Percentiles rank a stretch among this genome's conserved stretches.
Conservation (phyloP, 140 eudicot genomes). For the Bidens hawaiensis region DNA sequence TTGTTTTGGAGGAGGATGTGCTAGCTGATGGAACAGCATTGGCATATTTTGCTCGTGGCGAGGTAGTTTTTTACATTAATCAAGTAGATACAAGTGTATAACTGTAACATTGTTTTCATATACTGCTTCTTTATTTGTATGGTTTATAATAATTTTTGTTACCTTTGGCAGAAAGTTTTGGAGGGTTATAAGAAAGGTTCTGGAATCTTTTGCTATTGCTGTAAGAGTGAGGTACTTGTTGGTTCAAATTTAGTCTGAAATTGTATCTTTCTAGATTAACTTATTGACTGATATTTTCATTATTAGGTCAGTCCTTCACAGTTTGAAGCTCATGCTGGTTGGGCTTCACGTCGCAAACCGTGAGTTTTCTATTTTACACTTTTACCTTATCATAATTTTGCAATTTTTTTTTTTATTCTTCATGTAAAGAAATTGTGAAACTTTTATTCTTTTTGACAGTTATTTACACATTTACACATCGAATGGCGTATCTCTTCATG, state of each 20-base stretch:
- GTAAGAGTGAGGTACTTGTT: slow-evolving; percentile 56
- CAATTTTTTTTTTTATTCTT: neutral
- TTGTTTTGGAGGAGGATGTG: slow-evolving; percentile 57
- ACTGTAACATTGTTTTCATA: neutral
- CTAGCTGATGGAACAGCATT: slow-evolving; percentile 66
- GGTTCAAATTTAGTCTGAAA: neutral
- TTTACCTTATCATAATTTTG: neutral
- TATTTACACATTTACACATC: slow-evolving; percentile 74
- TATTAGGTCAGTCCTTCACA: slow-evolving; percentile 89
- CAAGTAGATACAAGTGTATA: neutral
- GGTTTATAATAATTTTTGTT: slow-evolving; percentile 1
- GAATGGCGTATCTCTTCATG: slow-evolving; percentile 85
- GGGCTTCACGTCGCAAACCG: slow-evolving; percentile 90
- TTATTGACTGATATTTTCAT: slow-evolving; percentile 22
- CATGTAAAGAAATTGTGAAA: neutral
- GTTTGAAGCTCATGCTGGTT: slow-evolving; percentile 98
- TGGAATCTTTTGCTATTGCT: slow-evolving; percentile 72
- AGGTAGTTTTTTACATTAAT: slow-evolving; percentile 36
- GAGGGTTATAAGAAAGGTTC: slow-evolving; percentile 64
- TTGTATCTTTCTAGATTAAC: neutral
- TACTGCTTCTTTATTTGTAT: neutral
- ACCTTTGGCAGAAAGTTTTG: slow-evolving; percentile 51
- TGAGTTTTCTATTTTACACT: slow-evolving; percentile 31
- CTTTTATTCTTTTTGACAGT: slow-evolving; percentile 31
- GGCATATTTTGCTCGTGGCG: slow-evolving; percentile 54